Conservation (phyloP, 2,329 filamentous ascomycete species). For the Exophiala bonariae region DNA sequence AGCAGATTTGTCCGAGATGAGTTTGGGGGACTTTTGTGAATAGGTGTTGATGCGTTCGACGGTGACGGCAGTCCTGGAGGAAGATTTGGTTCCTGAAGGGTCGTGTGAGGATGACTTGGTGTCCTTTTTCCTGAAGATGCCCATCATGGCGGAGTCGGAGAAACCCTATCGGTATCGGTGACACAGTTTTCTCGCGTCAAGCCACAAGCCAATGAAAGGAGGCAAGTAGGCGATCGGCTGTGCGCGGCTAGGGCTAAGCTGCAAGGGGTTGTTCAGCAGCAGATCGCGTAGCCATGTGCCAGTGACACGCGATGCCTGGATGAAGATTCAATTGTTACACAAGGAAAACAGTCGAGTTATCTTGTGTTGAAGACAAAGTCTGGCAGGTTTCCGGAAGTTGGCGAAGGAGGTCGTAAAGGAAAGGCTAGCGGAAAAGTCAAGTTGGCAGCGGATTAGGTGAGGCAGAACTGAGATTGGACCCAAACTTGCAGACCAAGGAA, state of each 20-base stretch:
- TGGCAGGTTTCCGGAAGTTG: too few species aligned
- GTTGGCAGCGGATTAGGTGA: too few species aligned
- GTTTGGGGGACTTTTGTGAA: slow-evolving; percentile 27
- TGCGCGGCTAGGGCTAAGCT: slow-evolving; percentile 3
- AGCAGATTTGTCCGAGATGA: slow-evolving; percentile 18
- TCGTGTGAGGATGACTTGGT: slow-evolving; percentile 35
- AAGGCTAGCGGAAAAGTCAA: too few species aligned
- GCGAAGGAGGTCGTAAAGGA: too few species aligned
- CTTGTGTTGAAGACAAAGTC: too few species aligned
- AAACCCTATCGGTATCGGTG: slow-evolving; percentile 15
- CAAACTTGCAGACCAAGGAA: too few species aligned
- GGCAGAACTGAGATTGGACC: too few species aligned
- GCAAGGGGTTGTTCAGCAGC: neutral
- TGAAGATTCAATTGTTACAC: too few species aligned
- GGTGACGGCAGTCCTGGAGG: slow-evolving; percentile 13
- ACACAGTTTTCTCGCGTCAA: neutral
- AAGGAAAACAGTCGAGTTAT: too few species aligned
- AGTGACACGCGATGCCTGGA: too few species aligned
- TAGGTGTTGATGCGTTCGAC: slow-evolving; percentile 24
- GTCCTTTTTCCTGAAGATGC: slow-evolving; percentile 49
- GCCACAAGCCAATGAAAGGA: slow-evolving; percentile 7
- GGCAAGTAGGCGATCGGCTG: neutral
- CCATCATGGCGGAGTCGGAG: slow-evolving; percentile 42
- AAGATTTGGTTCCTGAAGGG: slow-evolving; percentile 8
- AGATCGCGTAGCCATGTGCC: neutral